phyloP scores from a whole-genome alignment of 2,329 filamentous ascomycete species.

The Phyllachora maydis region DNA sequence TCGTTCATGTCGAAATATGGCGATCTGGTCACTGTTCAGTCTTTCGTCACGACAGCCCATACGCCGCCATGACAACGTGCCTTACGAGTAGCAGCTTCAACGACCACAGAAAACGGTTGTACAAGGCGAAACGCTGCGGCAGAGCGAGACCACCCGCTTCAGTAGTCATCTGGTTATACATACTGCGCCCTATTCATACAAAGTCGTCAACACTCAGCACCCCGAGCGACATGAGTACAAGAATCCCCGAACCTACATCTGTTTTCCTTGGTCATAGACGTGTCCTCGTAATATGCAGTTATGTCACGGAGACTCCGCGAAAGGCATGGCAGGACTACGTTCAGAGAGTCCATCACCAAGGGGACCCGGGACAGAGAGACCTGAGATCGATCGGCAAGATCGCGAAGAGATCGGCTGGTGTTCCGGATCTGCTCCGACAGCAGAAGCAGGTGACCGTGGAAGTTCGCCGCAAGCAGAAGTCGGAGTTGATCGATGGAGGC shows the following conservation, averaged over 20 bases:
- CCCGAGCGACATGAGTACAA: too few species aligned
- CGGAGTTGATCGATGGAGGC: constrained; percentile 26
- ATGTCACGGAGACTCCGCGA: constrained; percentile 31
- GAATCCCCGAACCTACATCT: too few species aligned
- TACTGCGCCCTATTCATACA: too few species aligned
- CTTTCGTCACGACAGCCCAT: not conserved
- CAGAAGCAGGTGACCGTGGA: constrained; percentile 22
- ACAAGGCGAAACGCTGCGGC: constrained; percentile 30
- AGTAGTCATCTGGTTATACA: constrained; percentile 33
- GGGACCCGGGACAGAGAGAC: constrained; percentile 26
- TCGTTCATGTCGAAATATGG: constrained; percentile 33
- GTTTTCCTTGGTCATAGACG: constrained; percentile 19
- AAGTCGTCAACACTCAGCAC: too few species aligned
- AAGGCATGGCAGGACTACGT: constrained; percentile 33
- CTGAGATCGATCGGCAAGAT: constrained; percentile 31
- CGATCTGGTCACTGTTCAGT: constrained; percentile 14
- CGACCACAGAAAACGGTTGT: constrained; percentile 29
- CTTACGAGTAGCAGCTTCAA: constrained; percentile 28
- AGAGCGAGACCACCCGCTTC: constrained; percentile 29
- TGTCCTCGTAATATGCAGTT: constrained; percentile 26
- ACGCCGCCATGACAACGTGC: constrained; percentile 10
- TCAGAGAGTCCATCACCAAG: constrained; percentile 30
- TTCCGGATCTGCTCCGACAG: constrained; percentile 24
- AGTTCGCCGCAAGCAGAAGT: constrained; percentile 17
- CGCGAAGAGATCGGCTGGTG: constrained; percentile 24